These are phyloP conservation scores for Ophiostoma australiae DNA, from an alignment of 2,329 filamentous ascomycete species.

Conservation along the genomic window DNA sequence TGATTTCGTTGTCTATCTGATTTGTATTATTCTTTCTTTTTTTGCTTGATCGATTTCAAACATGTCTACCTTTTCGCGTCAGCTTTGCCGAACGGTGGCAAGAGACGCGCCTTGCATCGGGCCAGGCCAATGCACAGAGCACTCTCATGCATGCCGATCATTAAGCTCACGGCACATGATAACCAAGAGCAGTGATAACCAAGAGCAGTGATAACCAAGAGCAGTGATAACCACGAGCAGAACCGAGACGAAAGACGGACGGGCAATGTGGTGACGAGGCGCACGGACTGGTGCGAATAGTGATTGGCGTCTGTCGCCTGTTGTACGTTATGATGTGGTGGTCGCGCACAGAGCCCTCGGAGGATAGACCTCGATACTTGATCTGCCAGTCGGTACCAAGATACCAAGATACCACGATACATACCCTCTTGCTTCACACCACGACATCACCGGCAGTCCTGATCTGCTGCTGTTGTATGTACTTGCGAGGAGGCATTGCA, in stretches of 20 bases:
- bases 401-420: background rate
- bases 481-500: constrained; percentile 5
- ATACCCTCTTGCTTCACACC: background rate
- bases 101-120: constrained; percentile 7
- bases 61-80: background rate
- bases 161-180: background rate
- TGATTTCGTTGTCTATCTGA: background rate
- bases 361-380: background rate
- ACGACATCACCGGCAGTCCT: background rate
- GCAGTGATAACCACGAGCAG: background rate
- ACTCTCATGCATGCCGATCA: constrained; percentile 1
- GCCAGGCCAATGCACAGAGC: background rate
- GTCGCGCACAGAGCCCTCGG: background rate
- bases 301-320: background rate
- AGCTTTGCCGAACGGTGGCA: constrained; percentile 2
- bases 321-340: background rate
- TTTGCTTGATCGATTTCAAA: background rate
- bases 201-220: background rate
- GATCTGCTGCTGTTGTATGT: constrained; percentile 3
- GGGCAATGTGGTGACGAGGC: background rate
- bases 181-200: background rate
- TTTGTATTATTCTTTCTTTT: background rate
- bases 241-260: background rate
- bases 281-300: constrained; percentile 4
- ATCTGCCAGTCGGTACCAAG: background rate